A percentile compares a stretch with the other conserved stretches of the same genome.
Conservation (phyloP, 805 yeast genomes). For the Saccharomycopsis amapae region DNA sequence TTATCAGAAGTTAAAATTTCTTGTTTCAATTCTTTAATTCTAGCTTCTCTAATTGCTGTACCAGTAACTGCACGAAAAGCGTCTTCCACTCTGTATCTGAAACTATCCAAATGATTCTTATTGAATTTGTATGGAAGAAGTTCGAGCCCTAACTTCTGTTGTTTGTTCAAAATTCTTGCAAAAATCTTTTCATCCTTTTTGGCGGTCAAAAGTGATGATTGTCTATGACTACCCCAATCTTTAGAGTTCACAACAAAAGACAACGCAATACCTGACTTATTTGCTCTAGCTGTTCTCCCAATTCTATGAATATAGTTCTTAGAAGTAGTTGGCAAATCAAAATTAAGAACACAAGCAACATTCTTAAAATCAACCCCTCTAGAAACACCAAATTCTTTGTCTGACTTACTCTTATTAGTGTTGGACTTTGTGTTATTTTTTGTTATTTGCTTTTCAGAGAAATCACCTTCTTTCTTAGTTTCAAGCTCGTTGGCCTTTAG, state of each 20-base stretch:
- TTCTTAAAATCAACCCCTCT: slow-evolving; percentile 95
- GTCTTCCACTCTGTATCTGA: slow-evolving; percentile 94
- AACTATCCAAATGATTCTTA: slow-evolving; percentile 86
- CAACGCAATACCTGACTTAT: slow-evolving; percentile 88
- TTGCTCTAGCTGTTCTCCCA: slow-evolving; percentile 97
- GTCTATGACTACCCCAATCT: slow-evolving; percentile 84
- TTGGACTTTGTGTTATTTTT: slow-evolving; percentile 20
- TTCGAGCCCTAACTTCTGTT: slow-evolving; percentile 63
- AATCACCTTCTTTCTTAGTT: slow-evolving; percentile 19
- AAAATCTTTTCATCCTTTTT: slow-evolving; percentile 84
- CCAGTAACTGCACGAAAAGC: slow-evolving; percentile 93
- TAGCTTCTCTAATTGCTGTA: slow-evolving; percentile 85
- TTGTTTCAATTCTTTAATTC: slow-evolving; percentile 79
- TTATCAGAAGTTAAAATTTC: slow-evolving; percentile 86
- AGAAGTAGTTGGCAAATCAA: slow-evolving; percentile 86
- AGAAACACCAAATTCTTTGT: slow-evolving; percentile 85
- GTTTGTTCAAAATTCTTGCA: slow-evolving; percentile 68
- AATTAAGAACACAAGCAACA: slow-evolving; percentile 93
- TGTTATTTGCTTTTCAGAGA: slow-evolving; percentile 19
- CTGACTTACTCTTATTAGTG: slow-evolving; percentile 30
- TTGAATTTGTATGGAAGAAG: slow-evolving; percentile 86
- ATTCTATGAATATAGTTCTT: slow-evolving; percentile 87
- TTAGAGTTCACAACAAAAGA: slow-evolving; percentile 83
- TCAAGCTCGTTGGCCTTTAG: slow-evolving; percentile 24
- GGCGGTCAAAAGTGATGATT: slow-evolving; percentile 62